These are phyloP conservation scores for Bipolaris bicolor DNA, from an alignment of 2,329 filamentous ascomycete species.

Conservation along the genomic window DNA sequence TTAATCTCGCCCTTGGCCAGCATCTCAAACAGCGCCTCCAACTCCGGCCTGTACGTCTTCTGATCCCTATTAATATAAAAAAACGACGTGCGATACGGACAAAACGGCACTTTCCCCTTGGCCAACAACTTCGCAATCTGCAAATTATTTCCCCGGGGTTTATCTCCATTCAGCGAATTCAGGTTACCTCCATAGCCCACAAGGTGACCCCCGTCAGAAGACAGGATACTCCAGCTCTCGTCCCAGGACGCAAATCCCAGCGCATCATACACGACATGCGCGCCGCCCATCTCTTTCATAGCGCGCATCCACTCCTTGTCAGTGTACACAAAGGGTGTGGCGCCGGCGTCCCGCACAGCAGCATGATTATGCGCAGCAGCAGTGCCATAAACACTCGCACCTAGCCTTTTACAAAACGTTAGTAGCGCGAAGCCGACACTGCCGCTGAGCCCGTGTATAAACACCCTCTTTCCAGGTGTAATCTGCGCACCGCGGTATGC, in stretches of 20 bases:
- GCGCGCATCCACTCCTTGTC: conserved; percentile 58
- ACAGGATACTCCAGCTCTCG: conserved; percentile 56
- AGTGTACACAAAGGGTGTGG: conserved; percentile 50
- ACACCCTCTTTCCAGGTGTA: background rate
- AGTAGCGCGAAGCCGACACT: background rate
- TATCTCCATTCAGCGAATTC: background rate
- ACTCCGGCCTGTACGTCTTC: background rate
- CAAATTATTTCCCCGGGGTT: background rate
- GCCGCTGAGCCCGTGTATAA: background rate
- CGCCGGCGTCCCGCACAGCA: background rate
- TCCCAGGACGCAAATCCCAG: conserved; percentile 60
- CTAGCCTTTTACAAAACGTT: background rate
- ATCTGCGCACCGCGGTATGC: background rate
- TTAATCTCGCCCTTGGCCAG: conserved; percentile 39
- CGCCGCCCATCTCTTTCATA: conserved; percentile 56
- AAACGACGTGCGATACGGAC: background rate
- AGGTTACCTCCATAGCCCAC: background rate
- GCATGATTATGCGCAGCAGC: background rate
- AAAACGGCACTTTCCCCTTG: background rate
- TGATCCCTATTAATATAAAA: background rate
- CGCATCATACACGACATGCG: conserved; percentile 57
- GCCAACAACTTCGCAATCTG: background rate
- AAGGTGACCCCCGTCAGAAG: background rate
- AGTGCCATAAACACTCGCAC: background rate
- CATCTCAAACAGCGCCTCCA: background rate